phyloP scores from a whole-genome alignment of 2,329 filamentous ascomycete species.

The Alternaria hordeiaustralica region DNA sequence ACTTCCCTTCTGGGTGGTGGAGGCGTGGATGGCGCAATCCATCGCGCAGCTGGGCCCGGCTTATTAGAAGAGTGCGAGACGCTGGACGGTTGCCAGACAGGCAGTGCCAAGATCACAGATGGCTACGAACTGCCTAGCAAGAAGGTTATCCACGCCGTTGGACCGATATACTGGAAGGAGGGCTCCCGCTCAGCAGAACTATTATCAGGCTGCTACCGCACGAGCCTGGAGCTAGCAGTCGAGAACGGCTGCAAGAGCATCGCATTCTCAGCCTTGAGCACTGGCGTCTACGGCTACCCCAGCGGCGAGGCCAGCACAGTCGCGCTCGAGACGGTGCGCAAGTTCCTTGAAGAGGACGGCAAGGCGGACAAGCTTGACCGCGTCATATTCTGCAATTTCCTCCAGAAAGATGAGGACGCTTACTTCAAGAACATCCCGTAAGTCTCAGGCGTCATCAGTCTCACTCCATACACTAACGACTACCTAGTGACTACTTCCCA shows the following conservation, averaged over 20 bases:
- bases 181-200: slow-evolving; percentile 50
- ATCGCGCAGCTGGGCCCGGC: slow-evolving; percentile 74
- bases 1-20: slow-evolving; percentile 78
- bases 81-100: slow-evolving; percentile 76
- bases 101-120: slow-evolving; percentile 80
- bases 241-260: slow-evolving; percentile 71
- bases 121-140: slow-evolving; percentile 78
- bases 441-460: slow-evolving; percentile 40
- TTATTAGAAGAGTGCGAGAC: slow-evolving; percentile 74
- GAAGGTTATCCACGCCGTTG: slow-evolving; percentile 89
- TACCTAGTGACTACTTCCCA: slow-evolving; percentile 45
- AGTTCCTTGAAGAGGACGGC: slow-evolving; percentile 59
- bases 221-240: slow-evolving; percentile 74
- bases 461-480: slow-evolving; percentile 1
- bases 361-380: slow-evolving; percentile 64
- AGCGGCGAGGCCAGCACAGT: slow-evolving; percentile 73
- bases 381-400: slow-evolving; percentile 86
- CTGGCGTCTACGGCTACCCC: slow-evolving; percentile 89
- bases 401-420: slow-evolving; percentile 74
- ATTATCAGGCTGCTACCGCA: slow-evolving; percentile 71
- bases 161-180: slow-evolving; percentile 71
- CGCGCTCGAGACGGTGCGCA: slow-evolving; percentile 67
- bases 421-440: slow-evolving; percentile 78
- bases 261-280: slow-evolving; percentile 85
- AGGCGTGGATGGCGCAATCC: slow-evolving; percentile 82